phyloP scores from a whole-genome alignment of 768 basidiomycete genomes.

The Tricholoma saponaceum region DNA sequence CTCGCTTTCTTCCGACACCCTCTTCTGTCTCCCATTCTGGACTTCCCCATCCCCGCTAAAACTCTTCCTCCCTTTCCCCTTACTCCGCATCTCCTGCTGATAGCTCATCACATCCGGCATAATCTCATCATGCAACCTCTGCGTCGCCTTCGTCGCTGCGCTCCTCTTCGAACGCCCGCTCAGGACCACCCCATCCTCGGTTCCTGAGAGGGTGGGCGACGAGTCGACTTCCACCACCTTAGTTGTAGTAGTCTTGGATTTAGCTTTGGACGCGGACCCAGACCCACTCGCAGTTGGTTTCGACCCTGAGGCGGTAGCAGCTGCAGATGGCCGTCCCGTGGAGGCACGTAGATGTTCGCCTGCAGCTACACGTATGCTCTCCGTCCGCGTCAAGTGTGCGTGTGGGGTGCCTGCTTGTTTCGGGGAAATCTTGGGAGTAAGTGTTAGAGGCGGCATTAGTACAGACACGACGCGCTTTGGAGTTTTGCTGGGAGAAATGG shows the following conservation, averaged over 20 bases:
- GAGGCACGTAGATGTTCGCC: constrained; percentile 15
- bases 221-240: constrained; percentile 2
- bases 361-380: constrained; percentile 25
- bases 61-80: constrained; percentile 31
- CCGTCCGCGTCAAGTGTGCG: constrained; percentile 12
- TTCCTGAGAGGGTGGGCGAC: constrained; percentile 11
- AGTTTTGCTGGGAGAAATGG: constrained; percentile 8
- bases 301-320: constrained; percentile 5
- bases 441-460: constrained; percentile 11
- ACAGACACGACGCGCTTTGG: constrained; percentile 17
- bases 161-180: constrained; percentile 26
- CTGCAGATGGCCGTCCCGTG: constrained; percentile 8
- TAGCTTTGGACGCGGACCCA: constrained; percentile 5
- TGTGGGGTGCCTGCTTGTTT: neutral
- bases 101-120: constrained; percentile 78
- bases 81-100: constrained; percentile 59
- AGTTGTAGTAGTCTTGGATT: constrained; percentile 1
- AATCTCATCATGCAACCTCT: constrained; percentile 57
- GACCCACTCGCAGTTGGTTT: neutral
- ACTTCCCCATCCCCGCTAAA: constrained; percentile 17
- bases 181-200: constrained; percentile 9
- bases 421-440: constrained; percentile 10
- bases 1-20: constrained; percentile 10
- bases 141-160: constrained; percentile 42
- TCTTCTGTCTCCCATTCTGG: constrained; percentile 16